These are phyloP conservation scores for Xanthoparmelia taractica DNA, from an alignment of 495 filamentous ascomycete genomes.

Conservation along the genomic window DNA sequence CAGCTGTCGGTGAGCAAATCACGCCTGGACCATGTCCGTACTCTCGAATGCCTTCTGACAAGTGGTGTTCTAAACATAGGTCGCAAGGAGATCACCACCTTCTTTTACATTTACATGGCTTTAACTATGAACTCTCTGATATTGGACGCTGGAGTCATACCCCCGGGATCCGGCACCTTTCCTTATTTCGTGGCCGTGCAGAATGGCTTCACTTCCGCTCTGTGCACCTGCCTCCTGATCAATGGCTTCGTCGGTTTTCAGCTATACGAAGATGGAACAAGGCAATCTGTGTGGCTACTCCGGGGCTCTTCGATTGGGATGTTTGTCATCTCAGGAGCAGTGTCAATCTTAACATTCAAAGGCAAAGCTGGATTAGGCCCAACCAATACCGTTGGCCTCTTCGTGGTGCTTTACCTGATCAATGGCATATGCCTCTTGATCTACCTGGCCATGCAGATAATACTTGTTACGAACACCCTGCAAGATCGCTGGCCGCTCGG, in stretches of 20 bases:
- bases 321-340: slow-evolving; percentile 79
- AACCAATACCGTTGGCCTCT: slow-evolving; percentile 77
- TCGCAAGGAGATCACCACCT: slow-evolving; percentile 93
- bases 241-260: slow-evolving; percentile 99
- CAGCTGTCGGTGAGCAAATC: slow-evolving; percentile 74
- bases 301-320: slow-evolving; percentile 67
- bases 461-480: slow-evolving; percentile 83
- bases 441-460: slow-evolving; percentile 79
- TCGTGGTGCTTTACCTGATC: slow-evolving; percentile 85
- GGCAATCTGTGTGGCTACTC: slow-evolving; percentile 87
- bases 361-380: slow-evolving; percentile 80
- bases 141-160: slow-evolving; percentile 88
- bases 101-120: slow-evolving; percentile 95
- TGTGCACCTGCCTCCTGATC: slow-evolving; percentile 83
- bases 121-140: slow-evolving; percentile 82
- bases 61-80: slow-evolving; percentile 46
- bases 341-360: slow-evolving; percentile 89
- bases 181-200: slow-evolving; percentile 90
- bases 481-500: slow-evolving; percentile 94
- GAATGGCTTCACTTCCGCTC: slow-evolving; percentile 78
- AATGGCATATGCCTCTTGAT: slow-evolving; percentile 79
- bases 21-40: slow-evolving; percentile 1
- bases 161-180: slow-evolving; percentile 68
- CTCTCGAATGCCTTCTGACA: slow-evolving; percentile 17
- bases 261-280: slow-evolving; percentile 97